These are phyloP conservation scores for Cyclotella choctawhatcheeana DNA, from an alignment of 108 stramenopile genomes.

Conservation along the genomic window DNA sequence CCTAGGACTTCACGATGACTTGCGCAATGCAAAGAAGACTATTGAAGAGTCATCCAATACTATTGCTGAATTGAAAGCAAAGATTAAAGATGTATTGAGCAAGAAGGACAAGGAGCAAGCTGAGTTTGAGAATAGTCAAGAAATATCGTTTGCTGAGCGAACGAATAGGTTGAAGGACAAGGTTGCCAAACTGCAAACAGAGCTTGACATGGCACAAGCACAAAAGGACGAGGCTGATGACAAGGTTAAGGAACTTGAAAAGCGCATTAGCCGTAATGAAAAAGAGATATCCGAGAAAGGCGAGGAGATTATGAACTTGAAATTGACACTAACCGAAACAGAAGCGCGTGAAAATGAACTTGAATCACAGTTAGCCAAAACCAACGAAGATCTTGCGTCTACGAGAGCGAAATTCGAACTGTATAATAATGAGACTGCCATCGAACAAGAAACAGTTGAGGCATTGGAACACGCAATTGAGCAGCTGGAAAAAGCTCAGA, in stretches of 20 bases:
- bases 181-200: conserved; percentile 16
- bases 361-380: conserved; percentile 19
- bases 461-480: conserved; percentile 41
- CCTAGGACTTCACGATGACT: conserved; percentile 14
- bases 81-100: conserved; percentile 7
- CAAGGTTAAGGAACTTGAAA: conserved; percentile 19
- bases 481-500: conserved; percentile 38
- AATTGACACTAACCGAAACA: conserved; percentile 9
- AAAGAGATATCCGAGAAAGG: background rate
- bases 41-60: conserved; percentile 12
- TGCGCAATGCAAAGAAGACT: conserved; percentile 11
- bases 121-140: conserved; percentile 21
- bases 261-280: conserved; percentile 25
- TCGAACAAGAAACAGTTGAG: conserved; percentile 44
- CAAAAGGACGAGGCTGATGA: conserved; percentile 29
- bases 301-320: conserved; percentile 26
- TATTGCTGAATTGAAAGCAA: conserved; percentile 20
- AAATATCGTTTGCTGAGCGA: conserved; percentile 4
- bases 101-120: conserved; percentile 11
- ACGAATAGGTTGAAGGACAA: conserved; percentile 28
- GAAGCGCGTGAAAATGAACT: conserved; percentile 35
- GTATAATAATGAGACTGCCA: conserved; percentile 28
- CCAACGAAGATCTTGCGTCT: conserved; percentile 20
- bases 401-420: conserved; percentile 33
- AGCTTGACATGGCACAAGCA: conserved; percentile 17